phyloP scores from a whole-genome alignment of 129 eudicot species.

The Oenanthe sinensis region DNA sequence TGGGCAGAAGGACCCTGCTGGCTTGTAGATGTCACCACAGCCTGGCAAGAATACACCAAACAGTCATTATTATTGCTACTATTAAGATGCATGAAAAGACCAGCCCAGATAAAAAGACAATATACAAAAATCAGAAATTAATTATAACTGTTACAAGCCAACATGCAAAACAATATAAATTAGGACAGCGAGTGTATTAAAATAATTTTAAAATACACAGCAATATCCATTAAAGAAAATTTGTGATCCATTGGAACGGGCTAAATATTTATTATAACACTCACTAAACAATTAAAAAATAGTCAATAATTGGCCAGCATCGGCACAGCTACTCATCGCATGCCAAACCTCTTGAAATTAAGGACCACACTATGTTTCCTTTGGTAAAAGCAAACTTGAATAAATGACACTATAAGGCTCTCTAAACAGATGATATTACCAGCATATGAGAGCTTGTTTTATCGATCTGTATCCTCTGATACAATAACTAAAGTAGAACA shows the following conservation, averaged over 20 bases:
- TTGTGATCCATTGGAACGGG: not conserved
- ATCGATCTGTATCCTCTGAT: not conserved
- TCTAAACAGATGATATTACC: not conserved
- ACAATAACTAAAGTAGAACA: not conserved
- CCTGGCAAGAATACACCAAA: slow-evolving; percentile 22
- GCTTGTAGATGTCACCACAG: slow-evolving; percentile 26
- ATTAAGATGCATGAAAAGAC: no score
- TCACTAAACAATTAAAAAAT: not conserved
- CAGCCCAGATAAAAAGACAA: not conserved
- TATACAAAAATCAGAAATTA: no score
- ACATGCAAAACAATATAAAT: not conserved
- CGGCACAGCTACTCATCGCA: not conserved
- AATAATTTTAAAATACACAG: not conserved
- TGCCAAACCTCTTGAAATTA: not conserved
- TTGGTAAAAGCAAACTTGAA: not conserved
- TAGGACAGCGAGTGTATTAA: not conserved
- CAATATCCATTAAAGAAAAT: not conserved
- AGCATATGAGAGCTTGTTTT: not conserved
- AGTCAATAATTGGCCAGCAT: not conserved
- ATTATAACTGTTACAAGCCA: not conserved
- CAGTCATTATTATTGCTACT: not conserved
- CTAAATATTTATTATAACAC: not conserved
- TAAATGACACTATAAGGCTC: not conserved
- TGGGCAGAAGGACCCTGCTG: slow-evolving; percentile 40
- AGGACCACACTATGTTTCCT: not conserved